Percentiles rank a stretch among this genome's conserved stretches.
Evolutionary conservation across 1,139 yeast species (phyloP).

Genomic region (Candida sp.): DNA sequence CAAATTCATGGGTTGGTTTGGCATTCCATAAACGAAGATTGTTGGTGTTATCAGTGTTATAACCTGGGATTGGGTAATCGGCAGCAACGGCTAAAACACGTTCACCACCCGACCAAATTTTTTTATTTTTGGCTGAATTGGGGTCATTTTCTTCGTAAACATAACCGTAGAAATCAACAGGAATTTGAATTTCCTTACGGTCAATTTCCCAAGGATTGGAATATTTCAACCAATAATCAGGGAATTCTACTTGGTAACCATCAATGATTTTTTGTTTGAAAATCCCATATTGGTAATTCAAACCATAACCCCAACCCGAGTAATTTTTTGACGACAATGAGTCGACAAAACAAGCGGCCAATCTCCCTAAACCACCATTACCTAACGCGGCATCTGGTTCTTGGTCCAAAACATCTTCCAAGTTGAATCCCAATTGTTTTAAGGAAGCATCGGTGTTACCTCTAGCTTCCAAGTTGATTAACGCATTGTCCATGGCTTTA

Average conservation of each 20-base stretch:
- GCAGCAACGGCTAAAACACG: slow-evolving; percentile 88
- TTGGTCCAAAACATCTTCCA: slow-evolving; percentile 80
- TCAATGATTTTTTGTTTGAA: slow-evolving; percentile 87
- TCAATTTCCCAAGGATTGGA: slow-evolving; percentile 94
- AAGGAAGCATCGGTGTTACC: slow-evolving; percentile 54
- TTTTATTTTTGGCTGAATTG: slow-evolving; percentile 46
- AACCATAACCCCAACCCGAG: slow-evolving; percentile 97
- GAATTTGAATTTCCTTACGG: slow-evolving; percentile 82
- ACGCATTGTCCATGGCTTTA: slow-evolving; percentile 90
- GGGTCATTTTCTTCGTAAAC: slow-evolving; percentile 62
- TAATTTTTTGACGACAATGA: slow-evolving; percentile 83
- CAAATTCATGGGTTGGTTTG: slow-evolving; percentile 87
- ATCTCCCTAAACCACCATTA: slow-evolving; percentile 92
- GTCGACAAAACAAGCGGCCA: slow-evolving; percentile 94
- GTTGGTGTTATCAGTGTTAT: slow-evolving; percentile 78
- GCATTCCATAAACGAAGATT: slow-evolving; percentile 91
- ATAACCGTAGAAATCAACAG: slow-evolving; percentile 86
- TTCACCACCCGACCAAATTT: slow-evolving; percentile 86
- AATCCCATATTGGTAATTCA: slow-evolving; percentile 91
- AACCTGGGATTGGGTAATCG: slow-evolving; percentile 94
- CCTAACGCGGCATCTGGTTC: slow-evolving; percentile 97
- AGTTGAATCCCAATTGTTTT: slow-evolving; percentile 75
- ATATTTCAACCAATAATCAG: slow-evolving; percentile 89
- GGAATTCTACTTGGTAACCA: slow-evolving; percentile 92
- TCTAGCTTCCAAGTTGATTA: slow-evolving; percentile 67